A percentile compares a stretch with the other conserved stretches of the same genome.
phyloP scores from a whole-genome alignment of 768 basidiomycete species.

The Boletus sensibilis region DNA sequence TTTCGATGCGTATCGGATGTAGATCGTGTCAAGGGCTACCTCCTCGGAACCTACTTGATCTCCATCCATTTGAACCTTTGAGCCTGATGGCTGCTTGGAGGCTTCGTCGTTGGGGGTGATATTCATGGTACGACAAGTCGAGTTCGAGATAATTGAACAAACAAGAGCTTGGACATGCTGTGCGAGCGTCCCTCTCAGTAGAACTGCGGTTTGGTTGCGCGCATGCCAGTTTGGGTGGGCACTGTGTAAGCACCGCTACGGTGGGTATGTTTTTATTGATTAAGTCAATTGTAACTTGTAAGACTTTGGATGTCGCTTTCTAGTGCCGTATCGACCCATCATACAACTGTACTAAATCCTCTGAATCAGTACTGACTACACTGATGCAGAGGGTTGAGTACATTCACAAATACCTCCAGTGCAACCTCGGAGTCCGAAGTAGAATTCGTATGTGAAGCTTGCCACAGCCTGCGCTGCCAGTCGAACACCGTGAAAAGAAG shows the following conservation, averaged over 20 bases:
- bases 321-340: neutral
- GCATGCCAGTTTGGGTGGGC: no score
- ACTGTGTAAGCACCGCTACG: no score
- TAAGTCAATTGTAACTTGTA: neutral
- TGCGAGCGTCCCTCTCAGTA: neutral
- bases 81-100: neutral
- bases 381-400: no score
- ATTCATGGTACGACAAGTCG: conserved; percentile 1
- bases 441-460: neutral
- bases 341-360: neutral
- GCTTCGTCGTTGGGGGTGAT: neutral
- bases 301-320: neutral
- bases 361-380: neutral
- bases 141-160: neutral
- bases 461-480: neutral
- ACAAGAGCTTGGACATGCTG: neutral
- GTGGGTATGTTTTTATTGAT: no score
- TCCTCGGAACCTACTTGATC: neutral
- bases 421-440: neutral
- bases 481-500: neutral
- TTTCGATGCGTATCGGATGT: neutral
- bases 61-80: neutral
- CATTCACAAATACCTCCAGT: no score
- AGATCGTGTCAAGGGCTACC: neutral
- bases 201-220: neutral